Percentiles rank a stretch among this genome's conserved stretches.
Conservation (phyloP, 2,329 filamentous ascomycete species). For the Stenocarpella maydis region DNA sequence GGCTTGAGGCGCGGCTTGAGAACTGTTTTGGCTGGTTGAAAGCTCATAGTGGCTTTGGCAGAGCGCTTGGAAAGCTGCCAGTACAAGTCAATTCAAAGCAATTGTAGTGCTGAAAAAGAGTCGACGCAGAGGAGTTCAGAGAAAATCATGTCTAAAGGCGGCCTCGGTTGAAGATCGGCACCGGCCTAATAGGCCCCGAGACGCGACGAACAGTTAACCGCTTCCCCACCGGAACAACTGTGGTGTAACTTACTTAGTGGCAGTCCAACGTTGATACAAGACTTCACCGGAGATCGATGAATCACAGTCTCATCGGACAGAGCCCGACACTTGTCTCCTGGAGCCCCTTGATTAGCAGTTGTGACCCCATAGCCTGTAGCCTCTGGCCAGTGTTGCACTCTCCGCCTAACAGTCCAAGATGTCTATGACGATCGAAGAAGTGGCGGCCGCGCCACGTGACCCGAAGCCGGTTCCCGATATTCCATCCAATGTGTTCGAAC, state of each 20-base stretch:
- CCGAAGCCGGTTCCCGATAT: constrained; percentile 49
- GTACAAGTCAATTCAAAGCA: too few species aligned
- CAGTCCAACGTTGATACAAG: neutral
- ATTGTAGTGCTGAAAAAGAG: neutral
- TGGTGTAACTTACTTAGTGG: neutral
- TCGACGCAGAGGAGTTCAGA: neutral
- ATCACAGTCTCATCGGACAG: too few species aligned
- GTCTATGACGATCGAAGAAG: constrained; percentile 49
- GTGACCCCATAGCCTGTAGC: too few species aligned
- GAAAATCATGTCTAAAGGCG: neutral
- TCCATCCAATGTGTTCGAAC: constrained; percentile 53
- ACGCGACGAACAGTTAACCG: neutral
- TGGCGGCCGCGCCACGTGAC: constrained; percentile 44
- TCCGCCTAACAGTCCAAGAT: constrained; percentile 40
- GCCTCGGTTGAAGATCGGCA: constrained; percentile 17
- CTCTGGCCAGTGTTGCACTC: too few species aligned
- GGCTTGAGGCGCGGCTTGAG: too few species aligned
- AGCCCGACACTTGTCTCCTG: too few species aligned
- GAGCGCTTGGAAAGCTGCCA: too few species aligned
- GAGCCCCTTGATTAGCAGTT: neutral
- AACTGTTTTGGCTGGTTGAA: too few species aligned
- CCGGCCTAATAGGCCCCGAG: constrained; percentile 12
- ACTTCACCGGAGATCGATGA: too few species aligned
- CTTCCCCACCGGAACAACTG: constrained; percentile 3
- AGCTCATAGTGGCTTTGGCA: neutral